Conservation (phyloP, 2,329 filamentous ascomycete species). For the Myriosclerotinia scirpicola region DNA sequence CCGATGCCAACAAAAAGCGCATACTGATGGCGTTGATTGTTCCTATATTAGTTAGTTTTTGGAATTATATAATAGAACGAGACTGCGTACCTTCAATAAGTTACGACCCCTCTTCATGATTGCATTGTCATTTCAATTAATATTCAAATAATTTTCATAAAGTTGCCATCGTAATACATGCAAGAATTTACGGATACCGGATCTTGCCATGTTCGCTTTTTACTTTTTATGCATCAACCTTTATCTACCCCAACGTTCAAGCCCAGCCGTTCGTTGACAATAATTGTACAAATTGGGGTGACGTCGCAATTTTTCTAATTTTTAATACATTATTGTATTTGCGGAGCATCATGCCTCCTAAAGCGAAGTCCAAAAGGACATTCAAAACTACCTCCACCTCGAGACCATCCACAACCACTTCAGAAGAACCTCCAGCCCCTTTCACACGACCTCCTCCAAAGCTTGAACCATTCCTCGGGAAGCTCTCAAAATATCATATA, state of each 20-base stretch:
- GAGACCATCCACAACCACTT: constrained; percentile 25
- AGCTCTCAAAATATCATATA: constrained; percentile 66
- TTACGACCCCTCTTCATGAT: constrained; percentile 37
- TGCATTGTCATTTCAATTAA: constrained; percentile 29
- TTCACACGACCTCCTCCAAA: constrained; percentile 66
- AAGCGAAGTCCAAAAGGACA: constrained; percentile 37
- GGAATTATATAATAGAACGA: too few species aligned
- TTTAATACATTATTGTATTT: constrained; percentile 3
- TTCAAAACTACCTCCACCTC: constrained; percentile 30
- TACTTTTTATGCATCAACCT: too few species aligned
- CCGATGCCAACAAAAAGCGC: constrained; percentile 41
- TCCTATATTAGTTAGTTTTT: constrained; percentile 31
- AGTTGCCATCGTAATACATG: constrained; percentile 7
- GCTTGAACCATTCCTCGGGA: constrained; percentile 64
- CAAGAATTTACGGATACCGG: constrained; percentile 29
- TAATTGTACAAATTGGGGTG: background rate
- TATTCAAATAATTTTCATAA: constrained; percentile 20
- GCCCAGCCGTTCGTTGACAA: background rate
- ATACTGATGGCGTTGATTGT: constrained; percentile 36
- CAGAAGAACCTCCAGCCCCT: constrained; percentile 53
- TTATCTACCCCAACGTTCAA: background rate
- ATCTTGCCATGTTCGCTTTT: background rate
- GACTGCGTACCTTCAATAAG: constrained; percentile 34
- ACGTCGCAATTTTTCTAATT: constrained; percentile 1
- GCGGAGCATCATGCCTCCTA: constrained; percentile 38